Evolutionary conservation across 2,329 filamentous ascomycete species (phyloP).

Genomic region (Fusarium tuaranense): DNA sequence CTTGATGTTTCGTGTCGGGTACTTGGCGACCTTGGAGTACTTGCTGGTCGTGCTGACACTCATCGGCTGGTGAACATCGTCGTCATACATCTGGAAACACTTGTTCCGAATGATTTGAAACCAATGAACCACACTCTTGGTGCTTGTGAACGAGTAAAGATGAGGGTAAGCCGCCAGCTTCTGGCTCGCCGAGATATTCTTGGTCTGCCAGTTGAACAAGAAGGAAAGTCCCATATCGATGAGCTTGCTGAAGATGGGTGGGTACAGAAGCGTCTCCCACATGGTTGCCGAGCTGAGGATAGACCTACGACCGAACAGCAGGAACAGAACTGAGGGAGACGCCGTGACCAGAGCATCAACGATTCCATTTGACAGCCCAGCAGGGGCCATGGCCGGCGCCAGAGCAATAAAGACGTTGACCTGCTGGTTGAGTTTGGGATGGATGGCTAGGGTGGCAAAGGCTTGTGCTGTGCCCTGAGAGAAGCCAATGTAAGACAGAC

Average conservation of each 20-base stretch:
- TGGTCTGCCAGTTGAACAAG: slow-evolving; percentile 89
- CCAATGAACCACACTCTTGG: slow-evolving; percentile 98
- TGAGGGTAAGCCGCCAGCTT: slow-evolving; percentile 97
- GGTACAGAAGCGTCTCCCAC: slow-evolving; percentile 97
- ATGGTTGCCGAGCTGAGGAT: slow-evolving; percentile 94
- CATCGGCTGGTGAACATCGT: slow-evolving; percentile 85
- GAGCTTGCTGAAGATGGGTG: slow-evolving; percentile 88
- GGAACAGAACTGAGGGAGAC: slow-evolving; percentile 90
- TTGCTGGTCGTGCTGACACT: slow-evolving; percentile 78
- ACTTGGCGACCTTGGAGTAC: slow-evolving; percentile 96
- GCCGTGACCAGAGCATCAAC: slow-evolving; percentile 95
- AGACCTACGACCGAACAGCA: slow-evolving; percentile 90
- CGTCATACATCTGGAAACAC: slow-evolving; percentile 98
- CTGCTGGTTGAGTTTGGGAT: slow-evolving; percentile 91
- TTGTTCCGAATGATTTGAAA: slow-evolving; percentile 98
- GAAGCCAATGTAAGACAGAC: slow-evolving; percentile 95
- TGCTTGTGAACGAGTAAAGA: slow-evolving; percentile 95
- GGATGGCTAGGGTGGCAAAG: slow-evolving; percentile 92
- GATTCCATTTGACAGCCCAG: slow-evolving; percentile 87
- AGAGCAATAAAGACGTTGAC: slow-evolving; percentile 97
- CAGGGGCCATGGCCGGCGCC: slow-evolving; percentile 95
- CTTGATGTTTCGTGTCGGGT: slow-evolving; percentile 96
- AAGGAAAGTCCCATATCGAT: slow-evolving; percentile 87
- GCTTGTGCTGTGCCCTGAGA: slow-evolving; percentile 97
- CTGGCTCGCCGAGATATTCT: slow-evolving; percentile 86